A percentile compares a stretch with the other conserved stretches of the same genome.
Conservation (phyloP, 2,329 filamentous ascomycete genomes). For the Pseudocercospora pini-densiflorae region DNA sequence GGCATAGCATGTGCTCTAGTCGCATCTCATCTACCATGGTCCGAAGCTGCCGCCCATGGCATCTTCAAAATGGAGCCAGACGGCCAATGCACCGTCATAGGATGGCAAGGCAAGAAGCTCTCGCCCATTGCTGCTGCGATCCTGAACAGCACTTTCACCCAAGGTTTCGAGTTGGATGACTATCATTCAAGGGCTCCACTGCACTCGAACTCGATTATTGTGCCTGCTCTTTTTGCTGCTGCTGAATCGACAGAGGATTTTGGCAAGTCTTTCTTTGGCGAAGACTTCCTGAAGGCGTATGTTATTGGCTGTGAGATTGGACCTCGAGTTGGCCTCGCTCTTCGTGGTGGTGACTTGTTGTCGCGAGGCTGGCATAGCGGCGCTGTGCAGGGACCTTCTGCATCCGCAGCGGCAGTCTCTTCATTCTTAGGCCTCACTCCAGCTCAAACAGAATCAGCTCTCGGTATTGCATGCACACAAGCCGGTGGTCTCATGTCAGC, state of each 20-base stretch:
- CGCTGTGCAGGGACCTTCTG: constrained; percentile 14
- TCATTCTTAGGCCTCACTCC: constrained; percentile 10
- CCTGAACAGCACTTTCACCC: constrained; percentile 19
- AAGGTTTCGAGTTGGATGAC: constrained; percentile 20
- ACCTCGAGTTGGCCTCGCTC: constrained; percentile 16
- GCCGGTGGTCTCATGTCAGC: constrained; percentile 42
- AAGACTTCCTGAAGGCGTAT: constrained; percentile 15
- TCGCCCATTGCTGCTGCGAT: constrained; percentile 11
- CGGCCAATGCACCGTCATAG: constrained; percentile 18
- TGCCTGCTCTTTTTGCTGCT: constrained; percentile 14
- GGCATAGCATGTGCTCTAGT: constrained; percentile 18
- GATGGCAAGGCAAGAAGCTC: constrained; percentile 15
- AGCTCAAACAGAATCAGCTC: constrained; percentile 15
- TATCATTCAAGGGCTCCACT: constrained; percentile 16
- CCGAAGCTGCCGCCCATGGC: constrained; percentile 15
- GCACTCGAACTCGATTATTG: constrained; percentile 16
- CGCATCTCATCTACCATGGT: constrained; percentile 19
- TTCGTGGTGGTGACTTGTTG: constrained; percentile 16
- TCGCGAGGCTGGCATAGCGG: constrained; percentile 20
- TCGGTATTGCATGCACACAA: constrained; percentile 18
- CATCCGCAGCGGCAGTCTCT: constrained; percentile 14
- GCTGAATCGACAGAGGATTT: neutral
- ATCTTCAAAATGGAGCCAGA: constrained; percentile 18
- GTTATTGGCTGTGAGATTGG: constrained; percentile 19
- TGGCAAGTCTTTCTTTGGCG: constrained; percentile 2